These are phyloP conservation scores for Talaromyces borbonicus DNA, from an alignment of 495 filamentous ascomycete genomes.

Conservation along the genomic window DNA sequence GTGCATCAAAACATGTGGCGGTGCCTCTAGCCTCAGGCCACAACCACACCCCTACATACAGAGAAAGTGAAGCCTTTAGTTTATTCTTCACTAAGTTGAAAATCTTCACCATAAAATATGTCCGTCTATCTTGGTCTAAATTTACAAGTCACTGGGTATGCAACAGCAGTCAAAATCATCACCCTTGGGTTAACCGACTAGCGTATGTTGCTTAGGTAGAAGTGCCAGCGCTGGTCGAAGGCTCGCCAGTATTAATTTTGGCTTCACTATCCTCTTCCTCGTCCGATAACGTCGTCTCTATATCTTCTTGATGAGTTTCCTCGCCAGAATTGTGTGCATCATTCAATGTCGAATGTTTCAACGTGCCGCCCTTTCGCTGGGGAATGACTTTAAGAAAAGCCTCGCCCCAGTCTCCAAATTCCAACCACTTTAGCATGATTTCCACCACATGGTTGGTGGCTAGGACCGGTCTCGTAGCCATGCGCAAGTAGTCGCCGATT, in stretches of 20 bases:
- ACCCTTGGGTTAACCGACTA: too few relatives aligned
- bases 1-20: constrained; percentile 2
- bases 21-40: too few relatives aligned
- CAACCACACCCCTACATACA: too few relatives aligned
- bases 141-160: too few relatives aligned
- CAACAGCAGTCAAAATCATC: too few relatives aligned
- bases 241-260: too few relatives aligned
- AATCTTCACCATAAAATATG: too few relatives aligned
- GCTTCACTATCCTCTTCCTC: constrained; percentile 21
- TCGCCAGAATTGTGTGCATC: constrained; percentile 9
- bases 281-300: constrained; percentile 12
- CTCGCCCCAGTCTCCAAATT: constrained; percentile 77
- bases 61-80: too few relatives aligned
- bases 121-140: too few relatives aligned
- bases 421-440: constrained; percentile 90
- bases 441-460: constrained; percentile 92
- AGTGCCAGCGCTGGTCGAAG: too few relatives aligned
- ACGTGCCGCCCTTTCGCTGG: constrained; percentile 64
- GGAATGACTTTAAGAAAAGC: constrained; percentile 84
- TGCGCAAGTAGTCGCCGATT: constrained; percentile 84
- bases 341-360: constrained; percentile 22
- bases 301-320: constrained; percentile 18
- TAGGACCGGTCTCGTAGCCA: constrained; percentile 73
- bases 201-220: too few relatives aligned
- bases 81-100: too few relatives aligned